Conservation (phyloP, 345 rosid genomes). For the Corchorus olitorius region DNA sequence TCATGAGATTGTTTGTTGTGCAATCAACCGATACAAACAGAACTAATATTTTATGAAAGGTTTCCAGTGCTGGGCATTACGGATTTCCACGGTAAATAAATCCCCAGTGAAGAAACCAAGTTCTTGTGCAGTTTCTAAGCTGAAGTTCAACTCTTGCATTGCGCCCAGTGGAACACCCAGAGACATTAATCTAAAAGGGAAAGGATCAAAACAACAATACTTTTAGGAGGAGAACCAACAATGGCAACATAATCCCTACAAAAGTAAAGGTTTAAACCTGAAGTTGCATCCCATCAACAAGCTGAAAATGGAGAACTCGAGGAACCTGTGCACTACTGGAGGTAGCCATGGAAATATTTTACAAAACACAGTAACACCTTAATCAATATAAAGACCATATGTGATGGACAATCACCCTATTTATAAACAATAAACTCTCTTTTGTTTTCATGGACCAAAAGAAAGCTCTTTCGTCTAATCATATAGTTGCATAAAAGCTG, state of each 20-base stretch:
- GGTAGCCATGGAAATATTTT: slow-evolving; percentile 49
- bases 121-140: slow-evolving; percentile 49
- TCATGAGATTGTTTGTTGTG: slow-evolving; percentile 6
- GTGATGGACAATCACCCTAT: not conserved
- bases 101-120: slow-evolving; percentile 75
- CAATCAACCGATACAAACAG: not conserved
- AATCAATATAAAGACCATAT: not conserved
- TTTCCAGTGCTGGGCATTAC: slow-evolving; percentile 36
- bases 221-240: slow-evolving; percentile 4
- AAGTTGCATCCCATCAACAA: slow-evolving; percentile 62
- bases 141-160: slow-evolving; percentile 62
- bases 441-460: too few species aligned
- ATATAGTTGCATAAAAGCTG: slow-evolving; percentile 2
- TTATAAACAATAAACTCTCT: slow-evolving; percentile 1
- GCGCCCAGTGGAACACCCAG: slow-evolving; percentile 42
- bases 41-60: slow-evolving; percentile 9
- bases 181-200: slow-evolving; percentile 42
- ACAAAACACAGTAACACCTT: not conserved
- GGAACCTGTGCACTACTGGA: slow-evolving; percentile 29
- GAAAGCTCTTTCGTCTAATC: not conserved
- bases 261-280: slow-evolving; percentile 40
- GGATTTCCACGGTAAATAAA: slow-evolving; percentile 48
- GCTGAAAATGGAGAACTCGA: slow-evolving; percentile 48
- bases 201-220: slow-evolving; percentile 13
- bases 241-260: not conserved